phyloP scores from a whole-genome alignment of 75 land plant genomes.

The Azolla pinnata region DNA sequence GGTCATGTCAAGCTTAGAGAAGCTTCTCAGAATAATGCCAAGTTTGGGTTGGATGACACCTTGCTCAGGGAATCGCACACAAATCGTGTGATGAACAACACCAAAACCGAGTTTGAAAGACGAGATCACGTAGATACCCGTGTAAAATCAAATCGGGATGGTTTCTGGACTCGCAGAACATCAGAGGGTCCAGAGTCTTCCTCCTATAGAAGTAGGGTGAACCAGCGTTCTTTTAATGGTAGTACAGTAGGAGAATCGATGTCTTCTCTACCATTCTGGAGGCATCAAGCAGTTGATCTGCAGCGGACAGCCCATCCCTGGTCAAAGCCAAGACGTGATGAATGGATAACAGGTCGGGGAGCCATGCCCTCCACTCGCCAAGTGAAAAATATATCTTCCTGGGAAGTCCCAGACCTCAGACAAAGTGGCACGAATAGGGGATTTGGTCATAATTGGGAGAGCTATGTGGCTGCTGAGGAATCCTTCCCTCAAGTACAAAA shows the following conservation, averaged over 20 bases:
- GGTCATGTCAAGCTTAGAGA: too few species aligned
- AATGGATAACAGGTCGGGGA: not conserved
- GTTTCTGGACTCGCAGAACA: not conserved
- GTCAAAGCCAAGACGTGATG: not conserved
- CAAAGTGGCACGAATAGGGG: not conserved
- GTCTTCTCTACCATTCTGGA: slow-evolving; percentile 2
- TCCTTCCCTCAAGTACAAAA: too few species aligned
- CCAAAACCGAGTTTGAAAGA: not conserved
- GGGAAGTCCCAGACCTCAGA: not conserved
- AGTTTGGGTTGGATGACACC: too few species aligned
- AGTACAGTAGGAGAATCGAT: not conserved
- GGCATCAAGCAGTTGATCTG: not conserved
- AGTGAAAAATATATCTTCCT: not conserved
- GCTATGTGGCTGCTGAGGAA: not conserved
- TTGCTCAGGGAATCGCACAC: too few species aligned
- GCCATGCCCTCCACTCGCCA: not conserved
- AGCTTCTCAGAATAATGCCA: too few species aligned
- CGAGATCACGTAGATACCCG: not conserved
- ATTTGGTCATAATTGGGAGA: not conserved
- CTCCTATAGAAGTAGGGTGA: not conserved
- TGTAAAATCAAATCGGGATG: not conserved
- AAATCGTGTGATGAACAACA: too few species aligned
- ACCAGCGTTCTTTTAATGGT: not conserved
- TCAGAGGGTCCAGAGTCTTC: not conserved
- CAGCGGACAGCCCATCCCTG: not conserved